Evolutionary conservation across 129 eudicot species (phyloP).

Genomic region (Daucus carota): DNA sequence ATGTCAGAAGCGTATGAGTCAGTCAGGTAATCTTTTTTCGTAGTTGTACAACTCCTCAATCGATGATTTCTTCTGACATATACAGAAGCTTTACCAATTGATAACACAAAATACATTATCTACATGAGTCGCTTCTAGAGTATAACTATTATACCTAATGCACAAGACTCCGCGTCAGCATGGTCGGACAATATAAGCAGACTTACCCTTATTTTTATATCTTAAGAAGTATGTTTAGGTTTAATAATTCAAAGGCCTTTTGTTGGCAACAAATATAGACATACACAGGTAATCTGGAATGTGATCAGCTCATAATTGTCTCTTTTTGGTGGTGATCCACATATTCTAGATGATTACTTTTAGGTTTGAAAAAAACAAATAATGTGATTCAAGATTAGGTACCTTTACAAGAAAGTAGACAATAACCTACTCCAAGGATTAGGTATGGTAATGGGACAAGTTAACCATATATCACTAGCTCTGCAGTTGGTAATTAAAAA

Average conservation of each 20-base stretch:
- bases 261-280: neutral
- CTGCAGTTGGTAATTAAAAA: neutral
- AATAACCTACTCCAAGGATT: constrained; percentile 9
- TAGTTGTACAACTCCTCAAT: neutral
- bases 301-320: neutral
- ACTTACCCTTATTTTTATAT: neutral
- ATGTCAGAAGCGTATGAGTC: constrained; percentile 14
- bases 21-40: constrained; percentile 13
- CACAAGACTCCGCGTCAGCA: neutral
- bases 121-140: neutral
- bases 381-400: neutral
- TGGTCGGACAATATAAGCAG: neutral
- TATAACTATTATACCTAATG: neutral
- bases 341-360: neutral
- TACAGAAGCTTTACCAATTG: neutral
- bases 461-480: neutral
- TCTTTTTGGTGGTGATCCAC: neutral
- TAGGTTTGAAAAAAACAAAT: neutral
- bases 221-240: neutral
- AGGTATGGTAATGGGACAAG: constrained; percentile 6
- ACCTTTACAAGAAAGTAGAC: neutral
- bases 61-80: neutral
- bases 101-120: neutral
- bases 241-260: neutral
- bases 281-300: neutral